Percentiles rank a stretch among this genome's conserved stretches.
Evolutionary conservation across 257 asterid genomes (phyloP).

Genomic region (Rubia yunnanensis): DNA sequence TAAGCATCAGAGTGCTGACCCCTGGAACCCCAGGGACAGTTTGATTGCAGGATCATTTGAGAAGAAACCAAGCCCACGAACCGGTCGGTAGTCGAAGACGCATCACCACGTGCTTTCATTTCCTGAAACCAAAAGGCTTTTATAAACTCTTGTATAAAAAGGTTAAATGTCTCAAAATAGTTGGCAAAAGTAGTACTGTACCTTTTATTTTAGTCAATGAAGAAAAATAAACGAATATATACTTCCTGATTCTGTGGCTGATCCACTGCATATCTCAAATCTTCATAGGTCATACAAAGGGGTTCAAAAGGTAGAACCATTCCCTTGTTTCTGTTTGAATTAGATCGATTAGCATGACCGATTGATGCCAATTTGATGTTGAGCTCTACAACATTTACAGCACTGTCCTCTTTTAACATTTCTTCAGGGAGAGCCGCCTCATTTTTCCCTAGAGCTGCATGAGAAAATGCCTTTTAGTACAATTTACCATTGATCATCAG

Average conservation of each 20-base stretch:
- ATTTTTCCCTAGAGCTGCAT: conserved; percentile 55
- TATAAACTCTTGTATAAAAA: too few species aligned
- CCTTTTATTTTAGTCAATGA: too few species aligned
- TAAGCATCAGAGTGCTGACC: too few species aligned
- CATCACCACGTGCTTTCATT: conserved; percentile 65
- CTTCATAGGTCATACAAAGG: conserved; percentile 62
- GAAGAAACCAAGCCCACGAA: too few species aligned
- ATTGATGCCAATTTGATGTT: not conserved
- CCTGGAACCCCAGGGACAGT: too few species aligned
- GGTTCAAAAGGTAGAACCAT: conserved; percentile 88
- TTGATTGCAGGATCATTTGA: too few species aligned
- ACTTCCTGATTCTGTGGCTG: conserved; percentile 36
- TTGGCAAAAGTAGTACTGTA: too few species aligned
- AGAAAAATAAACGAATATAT: too few species aligned
- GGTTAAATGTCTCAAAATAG: too few species aligned
- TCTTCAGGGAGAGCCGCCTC: conserved; percentile 45
- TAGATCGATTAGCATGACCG: not conserved
- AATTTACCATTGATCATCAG: not conserved
- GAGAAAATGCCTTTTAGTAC: not conserved
- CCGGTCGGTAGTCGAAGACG: too few species aligned
- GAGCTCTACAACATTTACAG: not conserved
- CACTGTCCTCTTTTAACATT: conserved; percentile 17
- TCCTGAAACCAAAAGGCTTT: conserved; percentile 36
- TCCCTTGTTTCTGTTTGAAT: conserved; percentile 47
- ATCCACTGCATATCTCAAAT: conserved; percentile 65